Base-by-base conservation (phyloP, 352 stramenopile species). In the Pythium rishiriense region DNA sequence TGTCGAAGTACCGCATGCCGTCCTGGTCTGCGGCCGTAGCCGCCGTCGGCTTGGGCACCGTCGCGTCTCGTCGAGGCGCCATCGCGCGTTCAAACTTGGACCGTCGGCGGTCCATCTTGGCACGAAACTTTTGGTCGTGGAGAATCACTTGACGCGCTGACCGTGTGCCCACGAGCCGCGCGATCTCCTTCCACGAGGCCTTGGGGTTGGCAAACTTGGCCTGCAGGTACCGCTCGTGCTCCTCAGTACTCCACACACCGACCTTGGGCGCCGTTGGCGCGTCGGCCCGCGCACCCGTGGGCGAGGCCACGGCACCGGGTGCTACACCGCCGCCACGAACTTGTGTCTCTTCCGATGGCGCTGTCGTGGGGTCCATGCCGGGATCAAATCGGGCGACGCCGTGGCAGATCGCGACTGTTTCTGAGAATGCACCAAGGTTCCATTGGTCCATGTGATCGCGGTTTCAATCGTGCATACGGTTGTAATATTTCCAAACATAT, bases 191-290 rank as follows among this genome's bases (percentile, higher is more conserved):
- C 66, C 66, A 72, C 26, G 59, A 52, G 19, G 50, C 53, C 22
- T 61, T 58, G 2, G 66, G 60, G 53, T 68, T 63, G 9, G 47
- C 35, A 17, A 50, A 57, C 28, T 68, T 72, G 39, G 59, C 66
- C 17, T 59, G 46, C 10, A 72, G 46, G 24, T 67, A 72, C n/a
- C 59, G 59, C 33, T 68, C 46, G 19, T 72, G 66, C 41, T 72
- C 66, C 9, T 69, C 59, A 0, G 66, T 75, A 7, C 74, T 87
- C 83, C 83, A 93, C 33, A 87, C 71, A 25, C 82, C 82, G 49
- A 75, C 70, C n/a, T 66, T 66, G 3, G 56, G 12, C 14, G 25
- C 37, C n/a, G 24, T 10, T 35, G 8, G 41, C 41, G 47, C 10
- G 28, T 54, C 26, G 47, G 6, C 26, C 24, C 14, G 19, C 25